phyloP scores from a whole-genome alignment of 2,329 filamentous ascomycete species.

The Fusarium avenaceum region DNA sequence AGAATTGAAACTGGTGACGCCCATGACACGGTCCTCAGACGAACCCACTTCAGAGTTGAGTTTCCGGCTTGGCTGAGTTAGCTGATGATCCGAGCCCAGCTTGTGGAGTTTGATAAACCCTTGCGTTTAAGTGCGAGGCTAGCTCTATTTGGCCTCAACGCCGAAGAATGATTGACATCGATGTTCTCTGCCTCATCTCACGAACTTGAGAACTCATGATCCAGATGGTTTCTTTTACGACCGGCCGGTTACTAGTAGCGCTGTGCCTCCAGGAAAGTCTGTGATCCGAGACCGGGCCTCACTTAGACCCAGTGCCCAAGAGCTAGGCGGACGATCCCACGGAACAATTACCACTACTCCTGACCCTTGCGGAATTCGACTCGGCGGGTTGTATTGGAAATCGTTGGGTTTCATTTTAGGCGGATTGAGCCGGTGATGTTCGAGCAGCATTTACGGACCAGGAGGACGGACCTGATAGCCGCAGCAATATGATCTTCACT shows the following conservation, averaged over 20 bases:
- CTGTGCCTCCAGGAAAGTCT: background rate
- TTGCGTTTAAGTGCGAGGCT: conserved; percentile 21
- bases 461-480: conserved; percentile 12
- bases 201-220: conserved; percentile 7
- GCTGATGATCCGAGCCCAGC: conserved; percentile 35
- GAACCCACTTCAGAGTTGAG: conserved; percentile 1
- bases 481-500: conserved; percentile 27
- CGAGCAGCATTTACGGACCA: conserved; percentile 5
- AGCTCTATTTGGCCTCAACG: conserved; percentile 39
- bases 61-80: conserved; percentile 13
- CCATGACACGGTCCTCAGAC: conserved; percentile 17
- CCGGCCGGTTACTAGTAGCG: background rate
- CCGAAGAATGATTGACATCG: conserved; percentile 40
- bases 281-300: background rate
- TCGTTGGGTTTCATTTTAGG: conserved; percentile 1
- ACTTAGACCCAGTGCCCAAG: background rate
- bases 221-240: conserved; percentile 3
- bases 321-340: conserved; percentile 5
- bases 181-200: conserved; percentile 21
- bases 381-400: conserved; percentile 14
- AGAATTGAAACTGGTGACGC: conserved; percentile 17
- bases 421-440: conserved; percentile 20
- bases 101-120: conserved; percentile 31
- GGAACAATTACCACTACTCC: conserved; percentile 2
- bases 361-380: background rate